phyloP scores from a whole-genome alignment of 2,329 filamentous ascomycete species.

The Ceratocystis colombiana region DNA sequence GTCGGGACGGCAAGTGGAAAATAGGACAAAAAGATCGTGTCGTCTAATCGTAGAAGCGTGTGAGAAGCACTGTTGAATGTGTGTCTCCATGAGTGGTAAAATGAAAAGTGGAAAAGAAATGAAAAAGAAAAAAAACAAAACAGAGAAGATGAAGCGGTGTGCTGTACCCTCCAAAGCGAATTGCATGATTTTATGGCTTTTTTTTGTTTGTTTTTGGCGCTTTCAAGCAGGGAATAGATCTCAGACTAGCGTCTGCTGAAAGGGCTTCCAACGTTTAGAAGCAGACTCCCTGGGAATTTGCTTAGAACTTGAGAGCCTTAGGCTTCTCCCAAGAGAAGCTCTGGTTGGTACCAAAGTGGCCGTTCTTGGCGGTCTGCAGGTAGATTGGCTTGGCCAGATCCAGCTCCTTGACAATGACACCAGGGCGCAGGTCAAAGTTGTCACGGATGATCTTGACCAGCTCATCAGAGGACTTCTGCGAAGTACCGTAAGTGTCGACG shows the following conservation, averaged over 20 bases:
- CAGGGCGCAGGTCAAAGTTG: conserved; percentile 97
- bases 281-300: conserved; percentile 20
- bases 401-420: conserved; percentile 97
- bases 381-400: conserved; percentile 95
- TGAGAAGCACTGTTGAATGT: conserved; percentile 37
- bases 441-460: conserved; percentile 86
- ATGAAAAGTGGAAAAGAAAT: conserved; percentile 21
- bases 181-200: conserved; percentile 15
- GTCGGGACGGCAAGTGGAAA: conserved; percentile 29
- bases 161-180: conserved; percentile 25
- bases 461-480: conserved; percentile 77
- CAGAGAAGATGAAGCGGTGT: conserved; percentile 26
- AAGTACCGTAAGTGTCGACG: conserved; percentile 96
- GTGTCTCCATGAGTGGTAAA: conserved; percentile 29
- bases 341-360: conserved; percentile 97
- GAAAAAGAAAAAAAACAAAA: conserved; percentile 25
- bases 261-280: neutral
- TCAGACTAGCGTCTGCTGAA: neutral
- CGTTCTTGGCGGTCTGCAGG: conserved; percentile 97
- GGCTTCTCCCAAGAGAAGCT: conserved; percentile 97
- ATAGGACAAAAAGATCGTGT: conserved; percentile 34
- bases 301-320: conserved; percentile 85
- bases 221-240: conserved; percentile 10
- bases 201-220: conserved; percentile 18
- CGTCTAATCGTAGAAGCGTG: conserved; percentile 32